Conservation (phyloP, 768 basidiomycete genomes). For the Mycena indigotica region DNA sequence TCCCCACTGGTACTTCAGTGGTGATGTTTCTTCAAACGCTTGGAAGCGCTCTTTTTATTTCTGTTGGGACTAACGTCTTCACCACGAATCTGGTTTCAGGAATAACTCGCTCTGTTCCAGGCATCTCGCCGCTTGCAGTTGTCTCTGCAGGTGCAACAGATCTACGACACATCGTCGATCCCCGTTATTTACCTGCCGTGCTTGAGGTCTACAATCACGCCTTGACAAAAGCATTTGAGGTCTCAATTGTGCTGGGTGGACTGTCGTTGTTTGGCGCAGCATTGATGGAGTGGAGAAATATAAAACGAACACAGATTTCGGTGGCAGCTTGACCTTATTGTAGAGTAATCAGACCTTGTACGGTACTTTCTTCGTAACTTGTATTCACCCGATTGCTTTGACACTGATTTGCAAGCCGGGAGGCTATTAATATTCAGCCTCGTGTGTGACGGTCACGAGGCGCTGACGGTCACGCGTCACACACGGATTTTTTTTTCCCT, state of each 20-base stretch:
- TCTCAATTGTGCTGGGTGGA: conserved; percentile 5
- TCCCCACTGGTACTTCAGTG: conserved; percentile 18
- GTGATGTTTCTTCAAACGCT: conserved; percentile 23
- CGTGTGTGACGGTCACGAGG: too few species aligned
- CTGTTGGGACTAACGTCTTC: conserved; percentile 24
- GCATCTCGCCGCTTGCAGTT: conserved; percentile 7
- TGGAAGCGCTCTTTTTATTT: conserved; percentile 25
- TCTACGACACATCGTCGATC: neutral
- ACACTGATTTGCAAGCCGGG: too few species aligned
- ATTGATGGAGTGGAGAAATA: conserved; percentile 13
- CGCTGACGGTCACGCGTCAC: too few species aligned
- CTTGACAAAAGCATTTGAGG: conserved; percentile 8
- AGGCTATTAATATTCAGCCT: too few species aligned
- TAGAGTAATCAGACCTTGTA: too few species aligned
- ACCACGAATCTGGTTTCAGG: conserved; percentile 2
- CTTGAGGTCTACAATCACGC: conserved; percentile 15
- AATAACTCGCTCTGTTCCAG: conserved; percentile 5
- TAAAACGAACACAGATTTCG: conserved; percentile 10
- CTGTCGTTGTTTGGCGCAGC: conserved; percentile 6
- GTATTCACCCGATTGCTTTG: too few species aligned
- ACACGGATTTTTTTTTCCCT: too few species aligned
- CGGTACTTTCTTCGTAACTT: too few species aligned
- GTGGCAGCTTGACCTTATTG: too few species aligned
- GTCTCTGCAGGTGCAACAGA: conserved; percentile 11
- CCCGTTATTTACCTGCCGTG: conserved; percentile 2